phyloP scores from a whole-genome alignment of 1,284 basidiomycete species.

The Mycena citricolor region DNA sequence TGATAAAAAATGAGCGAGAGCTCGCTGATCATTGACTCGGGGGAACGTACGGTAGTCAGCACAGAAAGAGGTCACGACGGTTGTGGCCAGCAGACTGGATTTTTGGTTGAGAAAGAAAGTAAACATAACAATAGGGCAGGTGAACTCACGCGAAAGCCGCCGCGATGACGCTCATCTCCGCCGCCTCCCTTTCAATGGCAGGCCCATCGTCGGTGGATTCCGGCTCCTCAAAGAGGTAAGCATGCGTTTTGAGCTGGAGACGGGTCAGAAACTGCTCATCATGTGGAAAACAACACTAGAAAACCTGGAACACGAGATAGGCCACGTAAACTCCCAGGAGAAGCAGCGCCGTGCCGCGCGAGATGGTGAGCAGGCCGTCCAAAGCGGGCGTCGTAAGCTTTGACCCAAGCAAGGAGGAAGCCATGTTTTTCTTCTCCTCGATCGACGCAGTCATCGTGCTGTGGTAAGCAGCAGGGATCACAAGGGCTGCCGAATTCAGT shows the following conservation, averaged over 20 bases:
- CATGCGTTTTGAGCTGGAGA: slow-evolving; percentile 36
- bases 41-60: slow-evolving; percentile 71
- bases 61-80: slow-evolving; percentile 82
- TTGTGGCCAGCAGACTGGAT: slow-evolving; percentile 60
- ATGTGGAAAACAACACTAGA: too few species aligned
- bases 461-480: slow-evolving; percentile 90
- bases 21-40: slow-evolving; percentile 38
- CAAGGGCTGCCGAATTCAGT: slow-evolving; percentile 54
- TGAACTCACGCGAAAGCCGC: slow-evolving; percentile 56
- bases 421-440: slow-evolving; percentile 8
- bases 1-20: slow-evolving; percentile 1
- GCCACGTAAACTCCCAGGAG: slow-evolving; percentile 81
- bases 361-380: slow-evolving; percentile 78
- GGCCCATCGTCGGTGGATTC: slow-evolving; percentile 33
- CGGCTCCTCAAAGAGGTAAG: slow-evolving; percentile 34
- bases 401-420: slow-evolving; percentile 15
- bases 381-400: slow-evolving; percentile 29
- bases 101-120: slow-evolving; percentile 6
- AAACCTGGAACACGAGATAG: slow-evolving; percentile 82
- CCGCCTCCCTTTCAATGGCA: slow-evolving; percentile 43
- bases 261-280: too few species aligned
- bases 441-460: slow-evolving; percentile 37
- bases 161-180: slow-evolving; percentile 68
- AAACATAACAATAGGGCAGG: slow-evolving; percentile 11
- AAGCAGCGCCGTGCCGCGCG: slow-evolving; percentile 81